phyloP scores from a whole-genome alignment of 345 rosid species.

The Orychophragmus violaceus region DNA sequence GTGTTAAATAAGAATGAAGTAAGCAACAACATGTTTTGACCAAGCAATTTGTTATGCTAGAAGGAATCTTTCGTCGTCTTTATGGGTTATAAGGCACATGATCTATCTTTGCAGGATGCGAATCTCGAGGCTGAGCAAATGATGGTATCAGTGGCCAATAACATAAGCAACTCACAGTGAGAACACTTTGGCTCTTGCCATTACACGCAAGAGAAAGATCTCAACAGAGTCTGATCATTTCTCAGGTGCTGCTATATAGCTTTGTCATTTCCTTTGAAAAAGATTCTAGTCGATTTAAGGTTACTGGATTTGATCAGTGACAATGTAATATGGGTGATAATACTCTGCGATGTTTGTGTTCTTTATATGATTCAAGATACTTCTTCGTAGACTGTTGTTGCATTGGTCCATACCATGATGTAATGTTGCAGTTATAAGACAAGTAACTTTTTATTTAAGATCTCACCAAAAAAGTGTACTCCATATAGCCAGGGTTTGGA shows the following conservation, averaged over 20 bases:
- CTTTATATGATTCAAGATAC: constrained; percentile 4
- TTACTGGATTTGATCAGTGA: constrained; percentile 14
- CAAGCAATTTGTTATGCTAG: background rate
- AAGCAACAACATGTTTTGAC: constrained; percentile 12
- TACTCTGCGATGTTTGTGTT: background rate
- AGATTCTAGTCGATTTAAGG: constrained; percentile 7
- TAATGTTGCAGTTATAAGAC: background rate
- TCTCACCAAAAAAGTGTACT: background rate
- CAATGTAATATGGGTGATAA: background rate
- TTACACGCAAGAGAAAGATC: constrained; percentile 15
- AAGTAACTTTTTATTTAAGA: background rate
- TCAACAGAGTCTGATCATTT: background rate
- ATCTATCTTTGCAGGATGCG: constrained; percentile 33
- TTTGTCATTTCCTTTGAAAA: constrained; percentile 1
- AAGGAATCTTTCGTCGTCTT: background rate
- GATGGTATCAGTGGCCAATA: constrained; percentile 23
- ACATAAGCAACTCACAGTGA: constrained; percentile 31
- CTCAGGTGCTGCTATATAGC: background rate
- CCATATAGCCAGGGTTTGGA: background rate
- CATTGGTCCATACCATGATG: constrained; percentile 11
- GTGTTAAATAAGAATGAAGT: constrained; percentile 37
- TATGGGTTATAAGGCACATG: background rate
- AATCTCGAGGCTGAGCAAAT: constrained; percentile 37
- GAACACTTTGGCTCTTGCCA: background rate
- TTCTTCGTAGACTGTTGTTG: constrained; percentile 5